Evolutionary conservation across 441 rosid species (phyloP).

Genomic region (Erodium texanum): DNA sequence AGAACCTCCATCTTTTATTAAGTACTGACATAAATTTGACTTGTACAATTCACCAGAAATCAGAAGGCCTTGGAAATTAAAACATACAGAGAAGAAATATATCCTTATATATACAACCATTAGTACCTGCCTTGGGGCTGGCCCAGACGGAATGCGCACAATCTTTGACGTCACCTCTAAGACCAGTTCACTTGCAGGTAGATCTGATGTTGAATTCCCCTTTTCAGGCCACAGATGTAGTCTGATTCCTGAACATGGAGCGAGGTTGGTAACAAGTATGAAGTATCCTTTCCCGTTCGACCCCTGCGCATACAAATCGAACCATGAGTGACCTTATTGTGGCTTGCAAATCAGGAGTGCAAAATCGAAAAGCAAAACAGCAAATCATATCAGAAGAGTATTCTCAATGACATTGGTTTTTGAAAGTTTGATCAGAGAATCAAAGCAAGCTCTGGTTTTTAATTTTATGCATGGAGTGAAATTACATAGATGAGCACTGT

Average conservation of each 20-base stretch:
- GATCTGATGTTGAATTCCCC: slow-evolving; percentile 40
- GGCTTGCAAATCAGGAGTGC: neutral
- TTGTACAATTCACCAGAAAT: slow-evolving; percentile 9
- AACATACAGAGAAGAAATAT: neutral
- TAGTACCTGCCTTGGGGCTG: slow-evolving; percentile 89
- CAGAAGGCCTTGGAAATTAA: neutral
- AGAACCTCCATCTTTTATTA: slow-evolving; percentile 3
- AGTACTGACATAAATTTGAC: neutral
- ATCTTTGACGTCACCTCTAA: slow-evolving; percentile 84
- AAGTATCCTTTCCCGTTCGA: slow-evolving; percentile 73
- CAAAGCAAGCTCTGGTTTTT: neutral
- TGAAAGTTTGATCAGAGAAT: neutral
- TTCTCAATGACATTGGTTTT: neutral
- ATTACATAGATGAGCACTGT: neutral
- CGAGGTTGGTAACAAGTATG: slow-evolving; percentile 86
- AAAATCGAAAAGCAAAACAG: slow-evolving; percentile 12
- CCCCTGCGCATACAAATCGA: slow-evolving; percentile 44
- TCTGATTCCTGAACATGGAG: slow-evolving; percentile 90
- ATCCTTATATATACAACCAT: slow-evolving; percentile 12
- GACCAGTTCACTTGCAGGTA: slow-evolving; percentile 50
- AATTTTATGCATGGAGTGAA: neutral
- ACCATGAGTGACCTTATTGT: slow-evolving; percentile 18
- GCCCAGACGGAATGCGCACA: slow-evolving; percentile 90
- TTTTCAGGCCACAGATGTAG: slow-evolving; percentile 89
- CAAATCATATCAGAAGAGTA: neutral